Conservation (phyloP, 306 rosid species). For the Glycine tomentella region DNA sequence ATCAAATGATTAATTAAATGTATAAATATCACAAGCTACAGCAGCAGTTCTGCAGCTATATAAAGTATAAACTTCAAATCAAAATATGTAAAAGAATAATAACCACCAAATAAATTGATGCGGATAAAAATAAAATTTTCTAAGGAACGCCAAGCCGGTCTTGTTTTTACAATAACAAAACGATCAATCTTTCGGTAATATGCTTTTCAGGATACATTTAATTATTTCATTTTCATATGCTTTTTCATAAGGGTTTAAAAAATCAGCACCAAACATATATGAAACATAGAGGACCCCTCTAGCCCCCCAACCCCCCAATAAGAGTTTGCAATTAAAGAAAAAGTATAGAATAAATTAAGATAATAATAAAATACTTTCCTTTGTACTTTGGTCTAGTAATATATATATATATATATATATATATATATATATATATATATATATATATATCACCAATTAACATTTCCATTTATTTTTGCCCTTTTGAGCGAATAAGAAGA, state of each 20-base stretch:
- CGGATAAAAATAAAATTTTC: not conserved
- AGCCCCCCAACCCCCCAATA: not conserved
- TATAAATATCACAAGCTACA: too few species aligned
- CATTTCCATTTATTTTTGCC: not conserved
- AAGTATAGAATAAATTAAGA: not conserved
- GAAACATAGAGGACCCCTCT: not conserved
- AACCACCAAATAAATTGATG: not conserved
- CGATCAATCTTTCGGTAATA: slow-evolving; percentile 25
- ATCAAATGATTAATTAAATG: not conserved
- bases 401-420: not conserved
- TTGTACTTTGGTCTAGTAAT: not conserved
- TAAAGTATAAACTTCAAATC: not conserved
- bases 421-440: not conserved
- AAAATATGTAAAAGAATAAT: not conserved
- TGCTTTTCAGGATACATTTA: not conserved
- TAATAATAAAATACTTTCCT: not conserved
- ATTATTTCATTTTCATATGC: not conserved
- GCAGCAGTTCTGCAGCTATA: too few species aligned
- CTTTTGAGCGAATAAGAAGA: not conserved
- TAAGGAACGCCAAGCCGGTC: too few species aligned
- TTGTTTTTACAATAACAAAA: too few species aligned
- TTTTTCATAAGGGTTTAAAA: not conserved
- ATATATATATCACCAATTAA: not conserved
- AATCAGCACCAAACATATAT: not conserved
- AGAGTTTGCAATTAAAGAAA: not conserved